A percentile compares a stretch with the other conserved stretches of the same genome.
Conservation (phyloP, 441 rosid species). For the Kokia cookei region DNA sequence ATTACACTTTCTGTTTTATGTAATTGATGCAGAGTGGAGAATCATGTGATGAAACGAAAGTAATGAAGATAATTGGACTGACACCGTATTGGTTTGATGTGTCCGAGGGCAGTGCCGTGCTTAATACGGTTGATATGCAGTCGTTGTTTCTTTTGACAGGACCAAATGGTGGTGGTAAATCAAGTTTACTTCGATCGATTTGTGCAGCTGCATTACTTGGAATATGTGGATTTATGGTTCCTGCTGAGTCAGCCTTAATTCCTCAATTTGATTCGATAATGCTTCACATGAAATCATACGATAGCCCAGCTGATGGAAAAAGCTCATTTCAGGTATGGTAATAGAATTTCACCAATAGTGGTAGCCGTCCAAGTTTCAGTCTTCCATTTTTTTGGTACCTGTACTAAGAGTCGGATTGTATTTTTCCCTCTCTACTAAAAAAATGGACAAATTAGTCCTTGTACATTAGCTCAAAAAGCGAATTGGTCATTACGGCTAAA, state of each 20-base stretch:
- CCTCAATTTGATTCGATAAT: slow-evolving; percentile 89
- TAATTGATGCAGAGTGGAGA: slow-evolving; percentile 34
- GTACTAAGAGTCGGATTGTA: not conserved
- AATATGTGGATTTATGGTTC: slow-evolving; percentile 91
- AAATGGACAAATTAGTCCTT: not conserved
- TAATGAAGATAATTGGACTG: slow-evolving; percentile 69
- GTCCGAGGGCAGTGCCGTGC: slow-evolving; percentile 84
- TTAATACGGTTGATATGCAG: slow-evolving; percentile 77
- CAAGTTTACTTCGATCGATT: slow-evolving; percentile 91
- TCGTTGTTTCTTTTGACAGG: slow-evolving; percentile 88
- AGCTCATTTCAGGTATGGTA: slow-evolving; percentile 88
- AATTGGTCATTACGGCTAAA: no score
- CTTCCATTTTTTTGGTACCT: not conserved
- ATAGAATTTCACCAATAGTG: not conserved
- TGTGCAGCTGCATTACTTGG: slow-evolving; percentile 95
- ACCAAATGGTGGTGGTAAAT: slow-evolving; percentile 99
- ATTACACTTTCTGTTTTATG: not conserved
- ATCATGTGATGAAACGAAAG: slow-evolving; percentile 21
- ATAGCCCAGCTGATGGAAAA: slow-evolving; percentile 96
- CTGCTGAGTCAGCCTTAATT: slow-evolving; percentile 84
- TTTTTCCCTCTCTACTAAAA: not conserved
- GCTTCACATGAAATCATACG: slow-evolving; percentile 99
- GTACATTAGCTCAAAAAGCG: not conserved
- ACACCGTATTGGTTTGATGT: slow-evolving; percentile 94
- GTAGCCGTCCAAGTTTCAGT: not conserved